A percentile compares a stretch with the other conserved stretches of the same genome.
Evolutionary conservation across 73 alveolate genomes (phyloP).

Genomic region (Symbiodinium natans): DNA sequence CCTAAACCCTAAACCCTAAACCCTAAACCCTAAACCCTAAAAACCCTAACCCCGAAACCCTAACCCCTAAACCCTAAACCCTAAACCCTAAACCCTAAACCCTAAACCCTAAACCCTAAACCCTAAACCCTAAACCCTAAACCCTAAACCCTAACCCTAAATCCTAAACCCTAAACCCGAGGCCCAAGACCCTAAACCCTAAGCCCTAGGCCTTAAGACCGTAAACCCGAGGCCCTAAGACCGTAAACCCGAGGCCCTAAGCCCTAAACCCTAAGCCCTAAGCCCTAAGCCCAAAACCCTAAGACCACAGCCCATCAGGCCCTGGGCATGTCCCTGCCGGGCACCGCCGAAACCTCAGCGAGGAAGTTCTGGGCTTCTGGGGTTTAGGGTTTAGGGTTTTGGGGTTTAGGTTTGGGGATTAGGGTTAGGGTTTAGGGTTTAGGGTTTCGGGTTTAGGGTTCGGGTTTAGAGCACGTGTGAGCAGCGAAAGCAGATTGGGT

Average conservation of each 20-base stretch:
- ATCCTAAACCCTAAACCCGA: neutral
- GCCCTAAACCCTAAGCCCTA: too few relatives aligned
- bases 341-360: neutral
- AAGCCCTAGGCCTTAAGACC: too few relatives aligned
- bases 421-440: too few relatives aligned
- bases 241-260: too few relatives aligned
- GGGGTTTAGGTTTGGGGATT: too few relatives aligned
- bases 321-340: conserved; percentile 76
- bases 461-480: too few relatives aligned
- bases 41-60: neutral
- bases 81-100: neutral
- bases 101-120: neutral
- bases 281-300: too few relatives aligned
- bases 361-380: neutral
- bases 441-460: too few relatives aligned
- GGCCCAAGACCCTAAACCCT: too few relatives aligned
- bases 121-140: neutral
- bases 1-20: neutral
- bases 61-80: neutral
- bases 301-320: neutral
- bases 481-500: too few relatives aligned
- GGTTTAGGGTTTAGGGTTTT: too few relatives aligned
- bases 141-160: neutral
- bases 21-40: neutral
- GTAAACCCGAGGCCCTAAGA: too few relatives aligned